Conservation (phyloP, 176 grass and related monocot genomes). For the Cymbopogon citratus region DNA sequence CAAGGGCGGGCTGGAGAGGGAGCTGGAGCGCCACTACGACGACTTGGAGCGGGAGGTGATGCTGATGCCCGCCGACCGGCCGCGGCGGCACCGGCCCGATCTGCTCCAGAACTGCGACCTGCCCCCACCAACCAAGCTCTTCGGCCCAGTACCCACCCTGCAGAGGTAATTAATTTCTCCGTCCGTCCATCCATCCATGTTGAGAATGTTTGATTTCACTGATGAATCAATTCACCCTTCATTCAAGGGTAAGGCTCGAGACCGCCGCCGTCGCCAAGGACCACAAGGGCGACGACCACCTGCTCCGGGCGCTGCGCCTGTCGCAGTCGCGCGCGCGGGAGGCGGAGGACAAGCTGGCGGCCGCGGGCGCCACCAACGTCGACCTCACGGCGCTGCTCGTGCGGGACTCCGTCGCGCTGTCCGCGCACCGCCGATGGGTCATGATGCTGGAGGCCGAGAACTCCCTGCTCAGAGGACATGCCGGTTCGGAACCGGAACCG, state of each 20-base stretch:
- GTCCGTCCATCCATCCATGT: too few species aligned
- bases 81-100: constrained; percentile 27
- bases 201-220: too few species aligned
- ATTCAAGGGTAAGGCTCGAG: too few species aligned
- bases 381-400: constrained; percentile 56
- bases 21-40: constrained; percentile 33
- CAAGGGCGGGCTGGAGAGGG: constrained; percentile 35
- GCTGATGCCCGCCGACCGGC: constrained; percentile 34
- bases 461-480: constrained; percentile 38
- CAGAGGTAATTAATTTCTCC: neutral
- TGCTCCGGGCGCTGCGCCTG: constrained; percentile 69
- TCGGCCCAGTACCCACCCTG: constrained; percentile 40
- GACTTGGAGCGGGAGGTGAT: constrained; percentile 59
- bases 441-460: constrained; percentile 86
- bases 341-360: constrained; percentile 57
- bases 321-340: constrained; percentile 95
- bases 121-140: constrained; percentile 79
- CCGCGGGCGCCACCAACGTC: constrained; percentile 41
- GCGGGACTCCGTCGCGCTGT: constrained; percentile 61
- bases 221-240: too few species aligned
- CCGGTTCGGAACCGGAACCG: too few species aligned
- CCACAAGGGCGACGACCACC: neutral
- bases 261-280: too few species aligned
- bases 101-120: constrained; percentile 96
- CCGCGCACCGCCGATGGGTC: constrained; percentile 78